Base-by-base conservation (phyloP, 2,329 filamentous ascomycete species). In the Phaeomoniella chlamydospora region DNA sequence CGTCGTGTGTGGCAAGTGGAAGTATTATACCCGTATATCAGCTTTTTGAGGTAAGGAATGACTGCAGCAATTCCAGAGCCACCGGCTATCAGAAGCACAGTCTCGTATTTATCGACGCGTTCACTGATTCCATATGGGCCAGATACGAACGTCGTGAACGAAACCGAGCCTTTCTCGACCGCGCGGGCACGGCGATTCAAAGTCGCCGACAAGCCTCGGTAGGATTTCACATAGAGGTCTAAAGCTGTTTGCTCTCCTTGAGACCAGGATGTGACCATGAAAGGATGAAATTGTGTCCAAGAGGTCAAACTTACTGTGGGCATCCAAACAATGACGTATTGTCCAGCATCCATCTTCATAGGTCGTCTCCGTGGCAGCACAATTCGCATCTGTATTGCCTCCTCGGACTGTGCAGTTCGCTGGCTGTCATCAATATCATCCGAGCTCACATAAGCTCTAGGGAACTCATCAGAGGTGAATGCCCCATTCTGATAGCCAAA, bases 41-140 rank as follows among this genome's bases (percentile, higher is more conserved):
- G 43, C 38, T 56, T 41, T 34, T 54, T 55, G 5, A 60, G 47
- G 42, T 55, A 57, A 5, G 43, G 51, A 32, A 59, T 39, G 26
- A 54, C 41, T 22, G 49, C 46, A n/a, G 46, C 42, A 19, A 60
- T 57, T 2, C 54, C 45, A 29, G 57, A 57, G 12, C 50, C 46
- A 22, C 44, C 58, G 5, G 49, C 42, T 15, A 58, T 39, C 39
- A 61, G 54, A 3, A 60, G 41, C 13, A 58, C 42, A 38, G 44
- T 42, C 31, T 53, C 38, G 41, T 51, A 58, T 31, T 51, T 33
- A 0, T 42, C 35, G 17, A 53, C 42, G 17, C 34, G 18, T 34
- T 42, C 39, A 22, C 34, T 44, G 15, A 31, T 42, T 15, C 53
- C 43, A 34, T 58, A 44, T 15, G 45, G 52, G 18, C 50, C 44